Evolutionary conservation across 2,329 filamentous ascomycete species (phyloP), one percentile per base, ranked within the genome.

Genomic region (Colletotrichum sp.): DNA sequence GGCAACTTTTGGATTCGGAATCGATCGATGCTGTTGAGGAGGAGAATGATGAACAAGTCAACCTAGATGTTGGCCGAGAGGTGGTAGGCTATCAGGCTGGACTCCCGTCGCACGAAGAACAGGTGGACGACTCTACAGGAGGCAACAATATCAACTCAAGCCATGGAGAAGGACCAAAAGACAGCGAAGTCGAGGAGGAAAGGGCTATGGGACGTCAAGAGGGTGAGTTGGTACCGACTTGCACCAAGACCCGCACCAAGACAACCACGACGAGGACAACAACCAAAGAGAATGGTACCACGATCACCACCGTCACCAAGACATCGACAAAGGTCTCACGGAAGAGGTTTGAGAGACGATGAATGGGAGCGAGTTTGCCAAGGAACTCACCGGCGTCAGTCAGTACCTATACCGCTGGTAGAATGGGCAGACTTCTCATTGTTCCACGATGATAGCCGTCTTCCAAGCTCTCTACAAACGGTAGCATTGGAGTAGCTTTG

Each of bases 151-250:
- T n/a, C n/a, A n/a, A n/a, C n/a, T n/a, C n/a, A n/a, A n/a, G n/a
- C n/a, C n/a, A n/a, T n/a, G 3, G 10, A 6, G 10, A 48, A 0
- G 9, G 9, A 1, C 0, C 18, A 48, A 6, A 0, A 0, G 18
- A 6, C 5, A n/a, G 1, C 0, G 18, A 21, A 21, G 2, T 48
- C 43, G 1, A 21, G 9, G 5, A 48, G 18, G 0, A 7, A 2
- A 21, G 18, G 43, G 18, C 9, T 4, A 1, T 7, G 12, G 1
- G 3, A 12, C 3, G 6, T 48, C 18, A 3, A 48, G 1, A 12
- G 43, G 18, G 9, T 18, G 43, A 48, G 18, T 7, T 6, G 43
- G 5, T 48, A n/a, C n/a, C n/a, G n/a, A n/a, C n/a, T n/a, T n/a
- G n/a, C n/a, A n/a, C n/a, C n/a, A n/a, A n/a, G 16, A 39, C 18